Percentiles rank a stretch among this genome's conserved stretches.
phyloP scores from a whole-genome alignment of 805 yeast species.

The Pichia sporocuriosa region DNA sequence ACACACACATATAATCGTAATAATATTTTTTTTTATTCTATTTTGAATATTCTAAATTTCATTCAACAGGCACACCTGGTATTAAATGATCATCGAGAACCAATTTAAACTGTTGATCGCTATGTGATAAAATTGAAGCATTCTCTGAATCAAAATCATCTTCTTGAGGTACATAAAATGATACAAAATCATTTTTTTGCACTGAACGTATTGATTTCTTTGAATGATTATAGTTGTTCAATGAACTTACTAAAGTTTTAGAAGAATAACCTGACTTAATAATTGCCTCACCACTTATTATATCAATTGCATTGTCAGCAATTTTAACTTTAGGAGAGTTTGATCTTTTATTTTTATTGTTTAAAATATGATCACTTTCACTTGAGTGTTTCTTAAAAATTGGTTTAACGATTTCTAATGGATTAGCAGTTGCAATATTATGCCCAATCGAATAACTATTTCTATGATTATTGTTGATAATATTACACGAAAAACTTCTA shows the following conservation, averaged over 20 bases:
- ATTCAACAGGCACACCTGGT: slow-evolving; percentile 10
- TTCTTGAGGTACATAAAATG: background rate
- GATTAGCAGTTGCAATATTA: too few species aligned
- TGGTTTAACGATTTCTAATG: too few species aligned
- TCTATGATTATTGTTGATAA: too few species aligned
- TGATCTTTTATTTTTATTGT: background rate
- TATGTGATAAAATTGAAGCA: background rate
- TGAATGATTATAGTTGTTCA: too few species aligned
- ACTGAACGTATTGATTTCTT: background rate
- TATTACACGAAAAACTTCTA: too few species aligned
- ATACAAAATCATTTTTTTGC: background rate
- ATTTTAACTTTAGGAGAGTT: background rate
- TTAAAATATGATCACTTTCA: background rate
- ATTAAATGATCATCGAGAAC: slow-evolving; percentile 12
- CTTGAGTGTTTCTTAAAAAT: too few species aligned
- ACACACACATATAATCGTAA: too few species aligned
- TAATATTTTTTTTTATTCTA: background rate
- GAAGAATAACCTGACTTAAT: background rate
- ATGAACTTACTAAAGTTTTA: background rate
- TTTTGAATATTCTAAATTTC: too few species aligned
- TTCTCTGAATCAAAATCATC: background rate
- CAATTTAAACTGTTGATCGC: slow-evolving; percentile 3
- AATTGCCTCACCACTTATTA: background rate
- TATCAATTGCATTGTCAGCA: slow-evolving; percentile 1
- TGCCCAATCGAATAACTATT: too few species aligned